A percentile compares a stretch with the other conserved stretches of the same genome.
Conservation (phyloP, 139 green algal species). For the Coelastrella sp. region DNA sequence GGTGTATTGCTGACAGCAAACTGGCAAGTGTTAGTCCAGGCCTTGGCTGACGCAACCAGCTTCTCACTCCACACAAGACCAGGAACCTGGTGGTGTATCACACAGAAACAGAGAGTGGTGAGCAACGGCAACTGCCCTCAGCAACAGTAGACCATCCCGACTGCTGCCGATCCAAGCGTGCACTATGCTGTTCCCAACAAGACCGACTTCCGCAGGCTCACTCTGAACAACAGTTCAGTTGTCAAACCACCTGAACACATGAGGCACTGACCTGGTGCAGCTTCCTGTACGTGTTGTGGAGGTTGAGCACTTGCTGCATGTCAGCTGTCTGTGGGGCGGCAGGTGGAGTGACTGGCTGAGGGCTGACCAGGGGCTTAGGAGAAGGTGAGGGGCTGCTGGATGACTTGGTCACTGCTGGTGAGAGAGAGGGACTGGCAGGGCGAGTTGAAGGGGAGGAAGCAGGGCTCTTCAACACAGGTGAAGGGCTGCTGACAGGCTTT, state of each 20-base stretch:
- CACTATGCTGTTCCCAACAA: no score
- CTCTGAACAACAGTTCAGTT: background rate
- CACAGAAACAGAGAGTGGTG: background rate
- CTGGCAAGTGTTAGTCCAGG: slow-evolving; percentile 47
- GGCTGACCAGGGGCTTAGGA: background rate
- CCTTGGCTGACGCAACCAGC: slow-evolving; percentile 34
- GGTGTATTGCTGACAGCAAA: slow-evolving; percentile 1
- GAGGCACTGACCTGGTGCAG: background rate
- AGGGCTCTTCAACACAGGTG: background rate
- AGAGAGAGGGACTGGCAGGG: background rate
- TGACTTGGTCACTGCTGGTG: background rate
- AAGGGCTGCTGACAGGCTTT: background rate
- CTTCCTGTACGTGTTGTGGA: slow-evolving; percentile 18
- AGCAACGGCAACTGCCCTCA: background rate
- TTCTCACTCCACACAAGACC: slow-evolving; percentile 46
- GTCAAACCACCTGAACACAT: background rate
- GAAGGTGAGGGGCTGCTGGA: background rate
- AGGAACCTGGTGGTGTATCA: background rate
- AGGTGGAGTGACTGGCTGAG: background rate
- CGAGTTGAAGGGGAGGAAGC: background rate
- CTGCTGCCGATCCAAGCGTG: no score
- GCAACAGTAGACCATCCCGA: no score
- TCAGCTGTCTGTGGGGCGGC: background rate
- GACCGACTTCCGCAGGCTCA: no score
- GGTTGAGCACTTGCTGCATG: background rate